phyloP scores from a whole-genome alignment of 306 rosid genomes.

The Acacia acuminata region DNA sequence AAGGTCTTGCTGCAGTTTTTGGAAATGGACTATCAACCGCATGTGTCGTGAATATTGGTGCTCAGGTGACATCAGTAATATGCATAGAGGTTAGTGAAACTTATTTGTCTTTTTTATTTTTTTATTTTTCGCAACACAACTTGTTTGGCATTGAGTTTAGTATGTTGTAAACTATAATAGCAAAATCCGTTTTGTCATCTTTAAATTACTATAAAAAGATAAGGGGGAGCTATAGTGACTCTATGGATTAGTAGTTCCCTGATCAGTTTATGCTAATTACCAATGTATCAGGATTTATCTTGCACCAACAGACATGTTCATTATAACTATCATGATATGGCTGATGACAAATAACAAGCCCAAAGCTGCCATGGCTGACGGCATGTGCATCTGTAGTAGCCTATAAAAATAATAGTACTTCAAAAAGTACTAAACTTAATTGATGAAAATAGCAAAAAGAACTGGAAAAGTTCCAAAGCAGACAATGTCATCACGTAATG shows the following conservation, averaged over 20 bases:
- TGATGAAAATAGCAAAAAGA: too few species aligned
- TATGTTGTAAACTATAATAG: constrained; percentile 1
- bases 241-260: neutral
- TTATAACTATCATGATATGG: neutral
- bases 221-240: neutral
- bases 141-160: constrained; percentile 3
- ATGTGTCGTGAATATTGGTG: constrained; percentile 89
- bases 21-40: constrained; percentile 97
- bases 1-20: constrained; percentile 94
- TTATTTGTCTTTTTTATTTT: constrained; percentile 10
- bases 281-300: neutral
- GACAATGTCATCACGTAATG: neutral
- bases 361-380: too few species aligned
- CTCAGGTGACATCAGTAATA: constrained; percentile 88
- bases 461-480: too few species aligned
- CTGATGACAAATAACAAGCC: too few species aligned
- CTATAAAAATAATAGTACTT: too few species aligned
- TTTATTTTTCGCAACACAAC: constrained; percentile 1
- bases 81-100: constrained; percentile 79
- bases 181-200: constrained; percentile 8
- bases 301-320: neutral
- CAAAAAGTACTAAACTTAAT: too few species aligned
- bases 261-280: neutral
- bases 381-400: too few species aligned
- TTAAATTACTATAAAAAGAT: neutral